phyloP scores from a whole-genome alignment of 2,329 filamentous ascomycete genomes.

The Penicillium oxalicum region DNA sequence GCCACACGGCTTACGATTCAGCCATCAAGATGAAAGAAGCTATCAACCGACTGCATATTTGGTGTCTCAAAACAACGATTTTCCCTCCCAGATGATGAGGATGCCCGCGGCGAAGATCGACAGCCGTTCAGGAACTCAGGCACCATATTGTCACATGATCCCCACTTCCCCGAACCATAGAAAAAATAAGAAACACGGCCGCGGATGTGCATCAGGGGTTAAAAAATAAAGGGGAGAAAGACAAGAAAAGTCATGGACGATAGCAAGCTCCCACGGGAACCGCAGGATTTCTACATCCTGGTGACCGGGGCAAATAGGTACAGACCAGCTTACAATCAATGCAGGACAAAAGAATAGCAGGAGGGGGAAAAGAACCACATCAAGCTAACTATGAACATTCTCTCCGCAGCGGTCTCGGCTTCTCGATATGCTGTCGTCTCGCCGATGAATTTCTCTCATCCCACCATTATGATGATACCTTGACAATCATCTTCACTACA shows the following conservation, averaged over 20 bases:
- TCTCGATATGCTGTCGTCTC: constrained; percentile 73
- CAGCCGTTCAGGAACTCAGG: constrained; percentile 2
- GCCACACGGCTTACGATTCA: too few relatives aligned
- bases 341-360: too few relatives aligned
- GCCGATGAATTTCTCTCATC: constrained; percentile 82
- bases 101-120: not conserved
- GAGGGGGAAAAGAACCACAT: not conserved
- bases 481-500: constrained; percentile 79
- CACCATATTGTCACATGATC: constrained; percentile 12
- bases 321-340: not conserved
- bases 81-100: too few relatives aligned
- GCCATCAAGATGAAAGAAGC: too few relatives aligned
- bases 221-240: not conserved
- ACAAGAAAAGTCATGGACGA: constrained; percentile 12
- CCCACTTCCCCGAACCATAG: constrained; percentile 7
- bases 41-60: too few relatives aligned
- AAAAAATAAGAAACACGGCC: constrained; percentile 2
- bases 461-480: constrained; percentile 59
- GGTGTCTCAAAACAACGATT: too few relatives aligned
- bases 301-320: constrained; percentile 87
- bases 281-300: constrained; percentile 48
- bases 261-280: constrained; percentile 7
- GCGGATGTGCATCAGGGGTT: not conserved
- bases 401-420: constrained; percentile 68
- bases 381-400: constrained; percentile 3